A percentile compares a stretch with the other conserved stretches of the same genome.
Evolutionary conservation across 495 filamentous ascomycete species (phyloP).

Genomic region (Durotheca rogersii): DNA sequence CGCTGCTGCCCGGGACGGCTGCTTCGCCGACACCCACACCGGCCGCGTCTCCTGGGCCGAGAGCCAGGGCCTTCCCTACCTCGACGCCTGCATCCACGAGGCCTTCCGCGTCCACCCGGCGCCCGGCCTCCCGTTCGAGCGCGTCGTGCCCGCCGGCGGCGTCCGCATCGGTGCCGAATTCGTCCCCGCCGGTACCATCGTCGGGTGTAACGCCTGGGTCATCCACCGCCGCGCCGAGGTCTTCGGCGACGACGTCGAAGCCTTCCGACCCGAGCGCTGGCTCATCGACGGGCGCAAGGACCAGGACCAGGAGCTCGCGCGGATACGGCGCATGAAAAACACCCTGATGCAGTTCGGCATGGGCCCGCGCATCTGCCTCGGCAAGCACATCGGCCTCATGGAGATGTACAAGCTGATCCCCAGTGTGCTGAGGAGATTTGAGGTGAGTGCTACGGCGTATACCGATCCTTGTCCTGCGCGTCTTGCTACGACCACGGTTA

Average conservation of each 20-base stretch:
- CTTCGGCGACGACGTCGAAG: slow-evolving; percentile 53
- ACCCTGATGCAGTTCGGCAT: slow-evolving; percentile 53
- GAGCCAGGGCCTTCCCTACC: slow-evolving; percentile 57
- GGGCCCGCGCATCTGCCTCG: slow-evolving; percentile 61
- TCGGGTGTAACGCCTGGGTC: slow-evolving; percentile 60
- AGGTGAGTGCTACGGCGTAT: slow-evolving; percentile 19
- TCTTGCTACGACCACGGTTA: slow-evolving; percentile 2
- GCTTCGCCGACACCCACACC: slow-evolving; percentile 44
- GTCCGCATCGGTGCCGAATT: slow-evolving; percentile 49
- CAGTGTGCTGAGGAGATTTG: slow-evolving; percentile 17
- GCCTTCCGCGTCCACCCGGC: slow-evolving; percentile 57
- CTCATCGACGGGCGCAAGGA: slow-evolving; percentile 30
- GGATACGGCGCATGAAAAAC: slow-evolving; percentile 17
- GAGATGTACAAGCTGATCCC: slow-evolving; percentile 60
- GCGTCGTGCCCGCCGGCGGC: slow-evolving; percentile 53
- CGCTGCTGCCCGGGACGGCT: slow-evolving; percentile 1
- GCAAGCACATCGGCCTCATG: slow-evolving; percentile 60
- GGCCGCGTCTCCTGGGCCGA: slow-evolving; percentile 15
- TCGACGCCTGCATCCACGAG: slow-evolving; percentile 67
- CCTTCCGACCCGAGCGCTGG: slow-evolving; percentile 57
- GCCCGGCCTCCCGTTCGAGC: slow-evolving; percentile 52
- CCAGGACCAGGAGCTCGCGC: slow-evolving; percentile 40
- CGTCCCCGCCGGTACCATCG: slow-evolving; percentile 50
- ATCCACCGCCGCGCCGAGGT: slow-evolving; percentile 51
- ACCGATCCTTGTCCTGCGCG: slow-evolving; percentile 43